phyloP scores from a whole-genome alignment of 305 asterid genomes.

The Rubia balearica region DNA sequence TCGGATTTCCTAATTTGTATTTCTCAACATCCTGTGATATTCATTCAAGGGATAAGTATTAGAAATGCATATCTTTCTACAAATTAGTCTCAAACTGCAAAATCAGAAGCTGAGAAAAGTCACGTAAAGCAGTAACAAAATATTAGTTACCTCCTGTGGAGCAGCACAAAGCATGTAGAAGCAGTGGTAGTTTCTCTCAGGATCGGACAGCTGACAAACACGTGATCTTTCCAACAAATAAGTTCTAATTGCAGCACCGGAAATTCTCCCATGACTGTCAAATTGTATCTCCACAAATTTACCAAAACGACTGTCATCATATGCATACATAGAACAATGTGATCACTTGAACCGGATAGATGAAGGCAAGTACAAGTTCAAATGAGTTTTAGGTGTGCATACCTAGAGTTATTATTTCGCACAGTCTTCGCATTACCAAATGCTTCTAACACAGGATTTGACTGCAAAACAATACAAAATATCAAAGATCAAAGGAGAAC shows the following conservation, averaged over 20 bases:
- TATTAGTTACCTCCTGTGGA: constrained; percentile 56
- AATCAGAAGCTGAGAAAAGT: neutral
- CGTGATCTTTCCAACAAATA: constrained; percentile 81
- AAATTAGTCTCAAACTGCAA: neutral
- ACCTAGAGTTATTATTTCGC: constrained; percentile 77
- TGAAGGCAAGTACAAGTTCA: neutral
- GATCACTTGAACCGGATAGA: constrained; percentile 13
- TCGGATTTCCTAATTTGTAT: constrained; percentile 71
- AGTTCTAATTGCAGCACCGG: constrained; percentile 89
- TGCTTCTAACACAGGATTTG: constrained; percentile 78
- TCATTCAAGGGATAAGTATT: constrained; percentile 7
- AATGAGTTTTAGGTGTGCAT: constrained; percentile 9
- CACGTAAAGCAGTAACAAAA: constrained; percentile 6
- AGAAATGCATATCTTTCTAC: neutral
- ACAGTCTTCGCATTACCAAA: constrained; percentile 81
- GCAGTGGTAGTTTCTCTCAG: constrained; percentile 96
- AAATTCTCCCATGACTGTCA: constrained; percentile 54
- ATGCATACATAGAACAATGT: constrained; percentile 14
- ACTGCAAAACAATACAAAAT: constrained; percentile 34
- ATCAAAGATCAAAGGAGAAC: constrained; percentile 9
- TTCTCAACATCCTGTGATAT: constrained; percentile 51
- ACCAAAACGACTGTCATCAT: constrained; percentile 65
- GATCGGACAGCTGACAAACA: constrained; percentile 87
- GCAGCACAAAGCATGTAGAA: constrained; percentile 97
- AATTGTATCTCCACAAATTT: constrained; percentile 88